These are phyloP conservation scores for Ambrosia trifida DNA, from an alignment of 129 eudicot species.

Conservation along the genomic window DNA sequence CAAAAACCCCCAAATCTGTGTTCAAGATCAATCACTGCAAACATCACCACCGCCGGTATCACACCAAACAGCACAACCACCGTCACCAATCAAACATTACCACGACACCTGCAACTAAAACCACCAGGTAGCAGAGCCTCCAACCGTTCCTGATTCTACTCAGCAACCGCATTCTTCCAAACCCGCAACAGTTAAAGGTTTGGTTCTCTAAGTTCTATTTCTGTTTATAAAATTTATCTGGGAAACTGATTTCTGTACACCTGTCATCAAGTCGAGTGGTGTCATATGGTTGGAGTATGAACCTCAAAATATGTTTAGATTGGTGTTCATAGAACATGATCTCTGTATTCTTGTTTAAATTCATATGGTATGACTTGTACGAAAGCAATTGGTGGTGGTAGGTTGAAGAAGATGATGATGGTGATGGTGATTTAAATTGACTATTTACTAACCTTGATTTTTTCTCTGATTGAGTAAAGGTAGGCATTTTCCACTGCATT, in stretches of 20 bases:
- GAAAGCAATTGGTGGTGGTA: not conserved
- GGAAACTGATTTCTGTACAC: too few relatives aligned
- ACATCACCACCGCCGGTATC: too few relatives aligned
- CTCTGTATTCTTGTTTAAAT: not conserved
- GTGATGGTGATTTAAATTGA: not conserved
- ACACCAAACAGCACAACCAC: too few relatives aligned
- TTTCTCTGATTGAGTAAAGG: slow-evolving; percentile 51
- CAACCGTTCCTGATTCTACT: slow-evolving; percentile 29
- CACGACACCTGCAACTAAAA: too few relatives aligned
- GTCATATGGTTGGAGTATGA: too few relatives aligned
- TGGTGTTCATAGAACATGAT: slow-evolving; percentile 12
- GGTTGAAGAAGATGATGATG: too few relatives aligned
- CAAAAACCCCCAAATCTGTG: too few relatives aligned
- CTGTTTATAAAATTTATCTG: too few relatives aligned
- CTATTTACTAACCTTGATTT: slow-evolving; percentile 56
- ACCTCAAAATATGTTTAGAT: not conserved
- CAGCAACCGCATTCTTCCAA: slow-evolving; percentile 29
- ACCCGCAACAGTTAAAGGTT: slow-evolving; percentile 45
- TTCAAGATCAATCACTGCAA: too few relatives aligned
- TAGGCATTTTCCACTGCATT: slow-evolving; percentile 91
- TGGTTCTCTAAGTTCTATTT: slow-evolving; percentile 35
- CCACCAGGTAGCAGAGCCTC: slow-evolving; percentile 43
- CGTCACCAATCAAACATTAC: too few relatives aligned
- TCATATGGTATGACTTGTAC: not conserved
- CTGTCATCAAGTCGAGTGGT: too few relatives aligned